Evolutionary conservation across 2,329 filamentous ascomycete species (phyloP), one percentile per base, ranked within the genome.

Genomic region (Coniochaeta ligniaria): DNA sequence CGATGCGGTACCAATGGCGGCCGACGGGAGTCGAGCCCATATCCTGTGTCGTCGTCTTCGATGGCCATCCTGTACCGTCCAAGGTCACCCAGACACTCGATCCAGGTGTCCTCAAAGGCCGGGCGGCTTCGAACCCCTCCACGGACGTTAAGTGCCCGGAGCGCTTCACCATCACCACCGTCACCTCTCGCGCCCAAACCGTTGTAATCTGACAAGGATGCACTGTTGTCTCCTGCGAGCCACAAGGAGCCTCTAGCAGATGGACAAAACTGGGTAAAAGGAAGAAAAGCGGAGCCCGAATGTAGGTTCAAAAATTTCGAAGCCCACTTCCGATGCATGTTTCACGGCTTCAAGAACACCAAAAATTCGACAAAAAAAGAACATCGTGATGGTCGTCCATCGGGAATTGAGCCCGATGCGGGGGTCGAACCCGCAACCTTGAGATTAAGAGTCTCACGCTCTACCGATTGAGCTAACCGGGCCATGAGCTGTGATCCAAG

Each of bases 31-130:
- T 20, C 16, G 16, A 20, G 89, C 90, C 94, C 94, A 98, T 0
- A 86, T 96, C 91, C 75, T 22, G 90, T 80, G 63, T 95, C 88
- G 28, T 89, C 85, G 45, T 96, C 90, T 71, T 97, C 93, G 50
- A 97, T 92, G 0, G 92, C 92, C 92, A 97, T 97, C 0, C 88
- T 80, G 67, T 68, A 97, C 22, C 93, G 80, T 0, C 88, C 89
- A 0, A 98, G 74, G 69, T 98, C 93, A 0, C 93, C 94, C 0
- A 98, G 76, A 59, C 93, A 97, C 65, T 97, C 94, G 9, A 96
- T 91, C 94, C 94, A 98, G 0, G 91, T 96, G 61, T 95, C 90
- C 59, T 90, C 84, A 65, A 96, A 97, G 0, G 83, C 80, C 0
- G 90, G 87, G 0, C 91, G 0, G 91, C 96, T 14, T 47, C 11